Evolutionary conservation across 148 eudicot genomes (phyloP), one percentile per base, ranked within the genome.

Genomic region (Cornus florida): DNA sequence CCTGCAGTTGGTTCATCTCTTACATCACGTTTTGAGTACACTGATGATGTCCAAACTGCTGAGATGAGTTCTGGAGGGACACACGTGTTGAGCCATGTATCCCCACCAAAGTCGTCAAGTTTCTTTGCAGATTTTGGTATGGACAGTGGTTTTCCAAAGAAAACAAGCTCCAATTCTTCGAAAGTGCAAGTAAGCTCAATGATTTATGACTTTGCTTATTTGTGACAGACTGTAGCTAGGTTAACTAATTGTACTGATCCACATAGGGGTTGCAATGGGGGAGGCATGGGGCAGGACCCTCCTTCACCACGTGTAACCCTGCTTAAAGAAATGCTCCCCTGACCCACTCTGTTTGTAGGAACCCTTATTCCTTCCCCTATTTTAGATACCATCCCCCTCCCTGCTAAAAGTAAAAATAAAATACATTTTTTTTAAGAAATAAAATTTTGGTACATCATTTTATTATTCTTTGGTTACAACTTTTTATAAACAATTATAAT

Each of bases 101-200:
- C 92, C 77, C 88, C 94, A 28, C 99, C 99, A 77, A 92, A 89
- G 84, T 84, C 99, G 22, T 86, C 98, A 67, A 87, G 87, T 82
- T 96, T 96, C 80, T 96, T 96, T 82, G 81, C 95, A 19, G 99
- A 96, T 17, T 96, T 88, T 82, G 99, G 99, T 41, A 94, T 96
- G 99, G 99, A 96, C 60, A 83, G 90, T 89, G 95, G 94, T 70
- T 91, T 83, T 76, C 81, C 84, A 41, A 93, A 86, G 80, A 96
- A 87, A 82, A 89, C 85, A 35, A 85, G 87, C 84, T 88, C 92
- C 80, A 88, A 77, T 67, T 82, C 90, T 67, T 91, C 92, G 43
- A 96, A 94, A 92, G 93, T 87, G 3, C 94, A 91, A 85, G 99
- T 94, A 87, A 77, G 89, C 5, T 14, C 43, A 76, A 35, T 75